A percentile compares a stretch with the other conserved stretches of the same genome.
phyloP scores from a whole-genome alignment of 768 basidiomycete genomes.

The Suillus decipiens region DNA sequence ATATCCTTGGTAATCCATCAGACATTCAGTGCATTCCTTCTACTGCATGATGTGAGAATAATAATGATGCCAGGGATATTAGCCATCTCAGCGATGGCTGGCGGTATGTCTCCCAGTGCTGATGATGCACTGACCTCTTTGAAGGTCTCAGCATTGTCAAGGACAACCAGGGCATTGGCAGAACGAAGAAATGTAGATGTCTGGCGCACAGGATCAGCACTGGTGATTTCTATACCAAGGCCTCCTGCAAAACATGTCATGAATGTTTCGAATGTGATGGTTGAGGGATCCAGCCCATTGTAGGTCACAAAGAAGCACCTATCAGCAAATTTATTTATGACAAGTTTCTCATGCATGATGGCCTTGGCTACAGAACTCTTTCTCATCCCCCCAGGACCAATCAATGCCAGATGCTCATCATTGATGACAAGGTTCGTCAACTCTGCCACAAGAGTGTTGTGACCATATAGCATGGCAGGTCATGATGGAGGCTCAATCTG shows the following conservation, averaged over 20 bases:
- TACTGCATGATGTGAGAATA: not conserved
- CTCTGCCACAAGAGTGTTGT: not conserved
- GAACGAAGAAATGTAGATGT: slow-evolving; percentile 2
- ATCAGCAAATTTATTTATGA: not conserved
- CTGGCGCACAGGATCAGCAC: not conserved
- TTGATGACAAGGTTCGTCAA: not conserved
- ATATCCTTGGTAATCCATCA: not conserved
- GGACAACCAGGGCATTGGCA: slow-evolving; percentile 1
- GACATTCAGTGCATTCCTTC: not conserved
- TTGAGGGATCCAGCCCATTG: not conserved
- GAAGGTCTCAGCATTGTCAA: slow-evolving; percentile 6
- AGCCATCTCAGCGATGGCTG: not conserved
- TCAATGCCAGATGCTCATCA: not conserved
- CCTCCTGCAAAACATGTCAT: slow-evolving; percentile 2
- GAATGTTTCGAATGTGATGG: slow-evolving; percentile 2
- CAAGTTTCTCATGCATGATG: not conserved
- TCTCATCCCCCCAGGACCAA: not conserved
- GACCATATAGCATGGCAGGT: no score
- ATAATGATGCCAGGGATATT: not conserved
- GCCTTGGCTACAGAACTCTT: slow-evolving; percentile 5
- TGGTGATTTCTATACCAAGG: not conserved
- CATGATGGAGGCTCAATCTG: no score
- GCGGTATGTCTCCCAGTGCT: not conserved
- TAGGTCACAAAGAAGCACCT: not conserved
- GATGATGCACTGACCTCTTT: not conserved